Base-by-base conservation (phyloP, 1,284 basidiomycete genomes). In the Heliocybe sulcata region DNA sequence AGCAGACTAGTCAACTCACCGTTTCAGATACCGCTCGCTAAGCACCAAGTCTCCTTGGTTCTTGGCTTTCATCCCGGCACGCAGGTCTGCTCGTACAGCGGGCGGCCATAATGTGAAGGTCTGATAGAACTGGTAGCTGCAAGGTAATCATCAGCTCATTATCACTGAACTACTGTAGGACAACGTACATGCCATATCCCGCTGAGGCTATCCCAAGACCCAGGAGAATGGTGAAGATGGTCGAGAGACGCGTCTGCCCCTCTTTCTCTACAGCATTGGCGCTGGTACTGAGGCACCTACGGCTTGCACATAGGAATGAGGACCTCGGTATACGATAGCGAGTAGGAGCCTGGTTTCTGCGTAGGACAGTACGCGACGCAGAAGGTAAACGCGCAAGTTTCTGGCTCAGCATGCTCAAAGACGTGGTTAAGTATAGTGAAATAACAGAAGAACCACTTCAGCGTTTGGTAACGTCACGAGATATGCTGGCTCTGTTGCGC, bases 81-180 rank as follows among this genome's bases (percentile, higher is more conserved):
- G 79, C 29, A 90, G 69, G 65, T 89, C 85, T 25, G 69, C 67
- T 10, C 85, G 77, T 2, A 91, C 67, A 60, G 83, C 79, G 9
- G 68, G 64, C 0, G 88, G 88, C 85, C 83, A 87, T 65, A 83
- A 73, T 0, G 81, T 82, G 64, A 87, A 73, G 9, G 75, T 75
- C 8, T 66, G 68, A 63, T 87, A 89, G 45, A 85, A 72, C 26
- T 82, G 75, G 61, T 85, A 87, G 47, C 87, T 88, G 48, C 50
- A 35, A 53, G 19, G 45, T n/a, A 54, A 58, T 35, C 54, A 45
- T n/a, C 48, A 38, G 51, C 38, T 45, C 20, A 33, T 23, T 56
- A 60, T 8, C 19, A 64, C 59, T 38, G 29, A 19, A 29, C 45
- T 45, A 35, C 58, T 14, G 42, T 29, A 38, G 52, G 31, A 22